These are phyloP conservation scores for Nemophila menziesii DNA, from an alignment of 257 asterid species.

Conservation along the genomic window DNA sequence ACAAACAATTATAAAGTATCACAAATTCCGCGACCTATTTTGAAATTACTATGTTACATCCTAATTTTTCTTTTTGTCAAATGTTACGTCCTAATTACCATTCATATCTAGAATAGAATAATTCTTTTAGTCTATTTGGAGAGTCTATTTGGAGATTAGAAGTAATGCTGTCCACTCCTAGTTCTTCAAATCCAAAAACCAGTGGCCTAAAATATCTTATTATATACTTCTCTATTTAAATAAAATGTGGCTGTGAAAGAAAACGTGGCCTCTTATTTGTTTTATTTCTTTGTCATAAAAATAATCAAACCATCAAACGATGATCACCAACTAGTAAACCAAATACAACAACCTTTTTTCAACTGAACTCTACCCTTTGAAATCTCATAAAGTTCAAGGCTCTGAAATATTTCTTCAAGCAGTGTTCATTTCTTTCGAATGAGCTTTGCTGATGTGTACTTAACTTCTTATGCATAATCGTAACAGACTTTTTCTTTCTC, in stretches of 20 bases:
- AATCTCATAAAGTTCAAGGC: not conserved
- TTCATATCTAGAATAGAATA: too few species aligned
- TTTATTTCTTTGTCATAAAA: not conserved
- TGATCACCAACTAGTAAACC: not conserved
- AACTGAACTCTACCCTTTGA: not conserved
- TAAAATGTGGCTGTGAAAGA: not conserved
- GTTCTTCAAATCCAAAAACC: not conserved
- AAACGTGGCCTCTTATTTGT: constrained; percentile 7
- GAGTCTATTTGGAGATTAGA: too few species aligned
- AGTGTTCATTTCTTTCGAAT: not conserved
- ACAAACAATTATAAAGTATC: too few species aligned
- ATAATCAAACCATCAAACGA: not conserved
- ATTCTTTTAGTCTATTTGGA: too few species aligned
- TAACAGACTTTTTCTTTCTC: not conserved
- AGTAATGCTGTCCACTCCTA: not conserved
- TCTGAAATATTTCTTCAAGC: not conserved
- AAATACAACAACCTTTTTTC: not conserved
- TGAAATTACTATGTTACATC: too few species aligned
- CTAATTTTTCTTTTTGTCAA: too few species aligned
- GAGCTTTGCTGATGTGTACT: not conserved
- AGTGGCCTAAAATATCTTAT: not conserved
- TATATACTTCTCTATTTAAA: not conserved
- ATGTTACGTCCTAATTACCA: too few species aligned
- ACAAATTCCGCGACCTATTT: too few species aligned
- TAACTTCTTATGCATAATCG: not conserved